These are phyloP conservation scores for Bacidia rubella DNA, from an alignment of 495 filamentous ascomycete genomes.

Conservation along the genomic window DNA sequence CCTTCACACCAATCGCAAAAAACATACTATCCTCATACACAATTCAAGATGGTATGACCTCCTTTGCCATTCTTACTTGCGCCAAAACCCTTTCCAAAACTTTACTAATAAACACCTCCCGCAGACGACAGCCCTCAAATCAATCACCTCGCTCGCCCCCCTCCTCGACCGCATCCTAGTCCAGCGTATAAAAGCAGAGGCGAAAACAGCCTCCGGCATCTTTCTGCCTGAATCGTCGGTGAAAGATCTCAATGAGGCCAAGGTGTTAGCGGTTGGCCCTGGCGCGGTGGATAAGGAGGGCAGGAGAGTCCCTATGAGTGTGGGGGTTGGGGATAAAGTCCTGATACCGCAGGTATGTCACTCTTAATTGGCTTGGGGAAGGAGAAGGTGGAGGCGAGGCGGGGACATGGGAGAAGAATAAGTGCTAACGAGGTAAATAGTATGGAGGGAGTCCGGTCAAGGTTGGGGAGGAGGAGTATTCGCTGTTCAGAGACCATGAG, in stretches of 20 bases:
- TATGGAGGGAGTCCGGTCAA: slow-evolving; percentile 93
- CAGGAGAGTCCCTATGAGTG: slow-evolving; percentile 68
- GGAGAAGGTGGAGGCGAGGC: background rate
- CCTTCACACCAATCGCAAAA: too few species aligned
- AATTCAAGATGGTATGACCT: too few species aligned
- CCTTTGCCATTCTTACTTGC: too few species aligned
- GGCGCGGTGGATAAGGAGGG: slow-evolving; percentile 77
- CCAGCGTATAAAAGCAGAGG: slow-evolving; percentile 92
- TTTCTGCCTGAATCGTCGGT: slow-evolving; percentile 94
- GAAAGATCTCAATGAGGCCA: slow-evolving; percentile 96
- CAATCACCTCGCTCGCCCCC: slow-evolving; percentile 86
- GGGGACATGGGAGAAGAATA: background rate
- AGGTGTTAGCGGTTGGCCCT: slow-evolving; percentile 89
- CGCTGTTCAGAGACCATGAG: slow-evolving; percentile 94
- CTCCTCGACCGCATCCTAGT: slow-evolving; percentile 98
- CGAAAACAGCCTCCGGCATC: slow-evolving; percentile 91
- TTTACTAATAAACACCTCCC: background rate
- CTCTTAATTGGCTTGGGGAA: background rate
- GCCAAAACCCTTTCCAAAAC: background rate
- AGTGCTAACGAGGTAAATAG: slow-evolving; percentile 37
- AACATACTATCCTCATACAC: too few species aligned
- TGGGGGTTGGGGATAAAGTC: slow-evolving; percentile 75
- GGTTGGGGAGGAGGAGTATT: slow-evolving; percentile 92
- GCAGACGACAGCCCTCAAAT: slow-evolving; percentile 54
- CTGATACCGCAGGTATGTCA: slow-evolving; percentile 88